phyloP scores from a whole-genome alignment of 148 eudicot genomes.

The Chenopodium quinoa region DNA sequence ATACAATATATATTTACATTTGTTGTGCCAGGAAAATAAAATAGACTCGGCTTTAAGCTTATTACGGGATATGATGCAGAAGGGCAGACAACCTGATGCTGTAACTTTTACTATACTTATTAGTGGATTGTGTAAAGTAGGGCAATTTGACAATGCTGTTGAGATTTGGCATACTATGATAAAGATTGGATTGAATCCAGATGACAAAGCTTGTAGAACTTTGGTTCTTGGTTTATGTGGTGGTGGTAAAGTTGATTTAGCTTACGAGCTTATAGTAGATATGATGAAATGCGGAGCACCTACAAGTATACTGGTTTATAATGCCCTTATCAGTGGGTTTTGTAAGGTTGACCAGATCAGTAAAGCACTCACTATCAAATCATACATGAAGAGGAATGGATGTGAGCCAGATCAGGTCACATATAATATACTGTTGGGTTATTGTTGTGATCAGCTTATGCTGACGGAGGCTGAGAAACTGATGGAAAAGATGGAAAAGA shows the following conservation, averaged over 20 bases:
- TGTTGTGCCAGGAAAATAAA: slow-evolving; percentile 65
- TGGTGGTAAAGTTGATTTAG: slow-evolving; percentile 80
- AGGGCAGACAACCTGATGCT: slow-evolving; percentile 74
- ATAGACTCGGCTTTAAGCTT: slow-evolving; percentile 57
- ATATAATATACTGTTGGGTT: slow-evolving; percentile 68
- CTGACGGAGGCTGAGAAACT: slow-evolving; percentile 79
- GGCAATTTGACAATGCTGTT: slow-evolving; percentile 57
- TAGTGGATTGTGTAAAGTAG: slow-evolving; percentile 67
- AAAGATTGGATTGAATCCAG: slow-evolving; percentile 45
- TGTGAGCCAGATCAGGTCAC: slow-evolving; percentile 84
- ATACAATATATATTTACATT: slow-evolving; percentile 69
- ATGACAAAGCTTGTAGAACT: slow-evolving; percentile 73
- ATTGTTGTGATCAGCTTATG: slow-evolving; percentile 76
- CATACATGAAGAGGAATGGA: slow-evolving; percentile 71
- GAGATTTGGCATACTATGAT: slow-evolving; percentile 72
- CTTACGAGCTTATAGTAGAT: slow-evolving; percentile 79
- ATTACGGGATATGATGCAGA: slow-evolving; percentile 53
- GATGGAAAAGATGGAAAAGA: slow-evolving; percentile 60
- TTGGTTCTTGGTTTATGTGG: slow-evolving; percentile 81
- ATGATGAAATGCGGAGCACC: slow-evolving; percentile 50
- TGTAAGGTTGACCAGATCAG: slow-evolving; percentile 67
- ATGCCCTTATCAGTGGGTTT: slow-evolving; percentile 81
- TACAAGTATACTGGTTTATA: slow-evolving; percentile 53
- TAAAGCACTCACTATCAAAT: slow-evolving; percentile 70
- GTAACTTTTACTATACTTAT: slow-evolving; percentile 78